Base-by-base conservation (phyloP, 2,329 filamentous ascomycete species). In the Tolypocladium inflatum region DNA sequence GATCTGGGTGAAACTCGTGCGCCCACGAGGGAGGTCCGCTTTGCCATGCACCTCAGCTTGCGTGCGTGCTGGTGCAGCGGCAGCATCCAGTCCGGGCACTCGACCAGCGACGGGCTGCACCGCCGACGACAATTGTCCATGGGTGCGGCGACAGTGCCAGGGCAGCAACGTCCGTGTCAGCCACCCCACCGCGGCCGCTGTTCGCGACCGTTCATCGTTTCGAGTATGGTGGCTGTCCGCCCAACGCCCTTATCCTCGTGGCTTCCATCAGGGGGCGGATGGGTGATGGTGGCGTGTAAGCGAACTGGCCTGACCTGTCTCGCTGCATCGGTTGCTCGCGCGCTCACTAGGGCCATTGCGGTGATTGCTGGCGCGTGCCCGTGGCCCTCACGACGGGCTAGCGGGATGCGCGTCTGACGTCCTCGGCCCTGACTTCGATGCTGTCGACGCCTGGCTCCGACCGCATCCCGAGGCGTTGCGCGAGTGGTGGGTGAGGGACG, bases 1-100 rank as follows among this genome's bases (percentile, higher is more conserved):
- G 65, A 66, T 66, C 65, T 64, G 65, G 65, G 61, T 63, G 60
- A 65, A 61, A 63, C 63, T 65, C 50, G 60, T 53, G 56, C 60
- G 39, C 55, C 58, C 57, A 63, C 59, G 59, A 62, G 62, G 60
- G 38, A 57, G 57, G 54, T 58, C 55, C 58, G 53, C 58, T 55
- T 54, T 60, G 43, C 39, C 54, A 55, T 56, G 43, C 55, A 52
- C 30, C 48, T 52, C 30, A 21, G 48, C 48, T 52, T 35, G 38
- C 52, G 35, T 56, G 56, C 33, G 38, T 33, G 30, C 26, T n/a
- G 21, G 21, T 52, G 26, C 43, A 33, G 23, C 4, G 37, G 15
- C 41, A 2, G 41, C 41, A 42, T 42, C 41, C 41, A 41, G 6
- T n/a, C 6, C 37, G 37, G 15, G 37, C 19, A 41, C n/a, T 10